These are phyloP conservation scores for Cytospora chrysosperma DNA, from an alignment of 2,329 filamentous ascomycete genomes.

Conservation along the genomic window DNA sequence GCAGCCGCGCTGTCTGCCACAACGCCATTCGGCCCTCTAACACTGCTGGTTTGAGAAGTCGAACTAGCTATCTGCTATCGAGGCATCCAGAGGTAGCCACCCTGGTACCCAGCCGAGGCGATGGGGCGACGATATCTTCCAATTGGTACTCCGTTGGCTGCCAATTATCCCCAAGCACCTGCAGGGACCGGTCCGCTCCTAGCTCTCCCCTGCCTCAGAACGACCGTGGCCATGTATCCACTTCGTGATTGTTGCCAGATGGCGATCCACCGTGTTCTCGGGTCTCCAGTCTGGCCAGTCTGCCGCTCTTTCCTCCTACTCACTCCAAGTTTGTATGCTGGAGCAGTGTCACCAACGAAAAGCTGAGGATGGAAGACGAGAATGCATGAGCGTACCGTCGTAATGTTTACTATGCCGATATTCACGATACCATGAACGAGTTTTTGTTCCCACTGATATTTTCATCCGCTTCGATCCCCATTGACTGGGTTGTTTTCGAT, in stretches of 20 bases:
- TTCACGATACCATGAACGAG: slow-evolving; percentile 28
- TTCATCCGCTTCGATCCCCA: slow-evolving; percentile 40
- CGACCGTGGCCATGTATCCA: slow-evolving; percentile 5
- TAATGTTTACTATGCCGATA: slow-evolving; percentile 26
- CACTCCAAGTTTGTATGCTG: background rate
- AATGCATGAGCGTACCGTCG: slow-evolving; percentile 26
- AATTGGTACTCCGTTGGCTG: background rate
- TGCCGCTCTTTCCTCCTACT: background rate
- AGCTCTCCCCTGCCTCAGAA: slow-evolving; percentile 17
- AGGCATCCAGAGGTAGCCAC: background rate
- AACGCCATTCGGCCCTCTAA: background rate
- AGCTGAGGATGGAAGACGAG: slow-evolving; percentile 3
- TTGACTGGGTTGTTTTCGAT: slow-evolving; percentile 46
- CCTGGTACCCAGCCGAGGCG: background rate
- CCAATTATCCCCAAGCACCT: slow-evolving; percentile 9
- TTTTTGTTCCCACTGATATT: slow-evolving; percentile 32
- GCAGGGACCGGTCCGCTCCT: slow-evolving; percentile 8
- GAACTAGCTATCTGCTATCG: slow-evolving; percentile 10
- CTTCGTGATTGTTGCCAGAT: slow-evolving; percentile 12
- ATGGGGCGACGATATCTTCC: background rate
- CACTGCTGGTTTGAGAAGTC: slow-evolving; percentile 9
- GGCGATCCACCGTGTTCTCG: background rate
- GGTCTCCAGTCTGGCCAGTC: slow-evolving; percentile 4
- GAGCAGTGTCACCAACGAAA: slow-evolving; percentile 2
- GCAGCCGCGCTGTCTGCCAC: slow-evolving; percentile 13